Base-by-base conservation (phyloP, 139 green algal species). In the Coelastrella sp. region DNA sequence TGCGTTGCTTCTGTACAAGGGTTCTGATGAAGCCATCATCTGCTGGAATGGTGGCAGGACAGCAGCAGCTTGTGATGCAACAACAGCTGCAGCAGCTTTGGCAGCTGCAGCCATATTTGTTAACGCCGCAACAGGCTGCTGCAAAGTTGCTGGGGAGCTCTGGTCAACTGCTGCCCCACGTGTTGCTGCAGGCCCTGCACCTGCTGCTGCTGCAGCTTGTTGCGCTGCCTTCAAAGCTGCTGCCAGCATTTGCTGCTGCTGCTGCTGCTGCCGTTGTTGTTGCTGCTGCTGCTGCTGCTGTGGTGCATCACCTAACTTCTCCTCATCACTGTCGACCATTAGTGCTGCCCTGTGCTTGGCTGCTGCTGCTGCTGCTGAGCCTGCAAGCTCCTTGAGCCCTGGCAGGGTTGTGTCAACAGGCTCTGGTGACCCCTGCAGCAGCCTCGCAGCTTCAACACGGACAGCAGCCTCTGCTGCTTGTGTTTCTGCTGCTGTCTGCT, bases 351-450 rank as follows among this genome's bases (percentile, higher is more conserved):
- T 68, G 63, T 87, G 82, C 82, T 78, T 49, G 17, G 65, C 82
- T 35, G 82, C 82, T 63, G 82, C 82, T 20, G 65, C 82, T 8
- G 85, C 85, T 35, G 85, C 85, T 17, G 85, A 82, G 22, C 56
- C 72, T 25, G 85, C 85, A 7, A 89, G 70, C 73, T 90, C 58
- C 58, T 70, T 90, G 8, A 90, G 72, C 72, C 85, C 85, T 63
- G 85, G 85, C 25, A 90, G 74, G 14, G n/a, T 35, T 22, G 85
- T 83, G n/a, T 58, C 17, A 6, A 79, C 65, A 15, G 82, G 82
- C 82, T 88, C 60, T 49, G 15, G 82, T 14, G 61, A 79, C 27
- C 65, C 81, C 58, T 59, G 81, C 35, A 66, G 63, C 84, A 81
- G 58, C 80, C 24, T 70, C 80, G n/a, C 19, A 15, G n/a, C 58